Conservation (phyloP, 139 green algal species). For the Chlamydomonas asymmetrica region DNA sequence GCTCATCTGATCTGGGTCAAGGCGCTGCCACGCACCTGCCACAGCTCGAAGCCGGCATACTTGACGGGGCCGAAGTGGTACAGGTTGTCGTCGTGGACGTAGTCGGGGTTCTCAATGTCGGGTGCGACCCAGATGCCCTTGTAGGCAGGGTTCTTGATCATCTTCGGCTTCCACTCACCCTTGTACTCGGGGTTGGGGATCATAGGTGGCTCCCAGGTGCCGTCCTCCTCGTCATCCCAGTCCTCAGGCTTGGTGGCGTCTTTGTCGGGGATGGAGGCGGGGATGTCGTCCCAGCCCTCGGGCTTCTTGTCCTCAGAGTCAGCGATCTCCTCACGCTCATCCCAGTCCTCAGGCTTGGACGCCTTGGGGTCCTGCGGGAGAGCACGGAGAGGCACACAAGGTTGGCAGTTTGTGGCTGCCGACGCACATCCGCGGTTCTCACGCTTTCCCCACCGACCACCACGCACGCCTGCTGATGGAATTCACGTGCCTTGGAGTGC, state of each 20-base stretch:
- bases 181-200: constrained; percentile 92
- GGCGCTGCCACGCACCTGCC: constrained; percentile 75
- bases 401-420: too few species aligned
- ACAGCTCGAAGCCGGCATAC: constrained; percentile 87
- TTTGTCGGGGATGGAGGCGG: constrained; percentile 75
- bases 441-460: too few species aligned
- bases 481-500: too few species aligned
- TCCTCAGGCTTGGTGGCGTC: constrained; percentile 86
- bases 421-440: too few species aligned
- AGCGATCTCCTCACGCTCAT: constrained; percentile 73
- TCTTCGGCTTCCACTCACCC: constrained; percentile 85
- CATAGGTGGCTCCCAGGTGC: constrained; percentile 78
- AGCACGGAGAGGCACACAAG: neutral
- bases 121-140: constrained; percentile 84
- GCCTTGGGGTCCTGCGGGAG: constrained; percentile 72
- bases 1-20: too few species aligned
- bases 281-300: constrained; percentile 72
- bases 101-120: constrained; percentile 88
- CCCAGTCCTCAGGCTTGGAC: constrained; percentile 90
- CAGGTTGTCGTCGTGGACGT: constrained; percentile 64
- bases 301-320: constrained; percentile 84
- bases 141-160: constrained; percentile 67
- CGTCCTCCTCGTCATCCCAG: constrained; percentile 92
- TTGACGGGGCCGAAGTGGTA: constrained; percentile 75
- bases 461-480: too few species aligned